Conservation (phyloP, 257 asterid genomes). For the Prunella vulgaris region DNA sequence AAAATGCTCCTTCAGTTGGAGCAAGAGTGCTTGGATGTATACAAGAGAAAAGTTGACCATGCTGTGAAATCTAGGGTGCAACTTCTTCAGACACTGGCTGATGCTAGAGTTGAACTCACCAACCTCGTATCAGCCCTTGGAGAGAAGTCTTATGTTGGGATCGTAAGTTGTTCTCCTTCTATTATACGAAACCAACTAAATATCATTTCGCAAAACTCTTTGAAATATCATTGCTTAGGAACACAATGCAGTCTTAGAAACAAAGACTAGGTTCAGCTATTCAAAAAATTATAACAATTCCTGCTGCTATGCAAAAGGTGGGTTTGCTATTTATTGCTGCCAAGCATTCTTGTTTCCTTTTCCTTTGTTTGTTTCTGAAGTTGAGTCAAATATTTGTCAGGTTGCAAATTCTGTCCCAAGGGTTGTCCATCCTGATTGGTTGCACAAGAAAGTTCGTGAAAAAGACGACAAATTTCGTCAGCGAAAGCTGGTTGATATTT, state of each 20-base stretch:
- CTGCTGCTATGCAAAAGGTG: slow-evolving; percentile 99
- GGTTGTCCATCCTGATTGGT: slow-evolving; percentile 99
- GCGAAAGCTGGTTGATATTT: slow-evolving; percentile 78
- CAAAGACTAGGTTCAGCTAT: slow-evolving; percentile 91
- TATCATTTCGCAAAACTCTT: not conserved
- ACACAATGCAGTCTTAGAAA: too few relatives aligned
- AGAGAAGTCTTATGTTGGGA: slow-evolving; percentile 66
- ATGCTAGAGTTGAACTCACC: slow-evolving; percentile 86
- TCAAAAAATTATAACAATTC: slow-evolving; percentile 92
- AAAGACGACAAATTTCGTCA: slow-evolving; percentile 97
- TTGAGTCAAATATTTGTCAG: slow-evolving; percentile 44
- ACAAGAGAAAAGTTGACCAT: slow-evolving; percentile 81
- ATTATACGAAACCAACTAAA: not conserved
- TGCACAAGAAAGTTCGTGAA: slow-evolving; percentile 96
- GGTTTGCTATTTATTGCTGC: slow-evolving; percentile 9
- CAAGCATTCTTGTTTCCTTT: not conserved
- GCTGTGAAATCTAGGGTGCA: slow-evolving; percentile 82
- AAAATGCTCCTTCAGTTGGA: slow-evolving; percentile 86
- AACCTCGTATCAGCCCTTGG: slow-evolving; percentile 81
- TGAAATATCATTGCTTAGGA: slow-evolving; percentile 1
- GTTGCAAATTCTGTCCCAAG: slow-evolving; percentile 99
- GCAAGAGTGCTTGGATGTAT: slow-evolving; percentile 91
- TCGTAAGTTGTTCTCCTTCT: slow-evolving; percentile 43
- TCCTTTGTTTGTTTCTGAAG: slow-evolving; percentile 16
- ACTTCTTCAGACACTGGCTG: slow-evolving; percentile 84